A percentile compares a stretch with the other conserved stretches of the same genome.
These are phyloP conservation scores for Camellia lanceoleosa DNA, from an alignment of 148 eudicot species.

Conservation along the genomic window DNA sequence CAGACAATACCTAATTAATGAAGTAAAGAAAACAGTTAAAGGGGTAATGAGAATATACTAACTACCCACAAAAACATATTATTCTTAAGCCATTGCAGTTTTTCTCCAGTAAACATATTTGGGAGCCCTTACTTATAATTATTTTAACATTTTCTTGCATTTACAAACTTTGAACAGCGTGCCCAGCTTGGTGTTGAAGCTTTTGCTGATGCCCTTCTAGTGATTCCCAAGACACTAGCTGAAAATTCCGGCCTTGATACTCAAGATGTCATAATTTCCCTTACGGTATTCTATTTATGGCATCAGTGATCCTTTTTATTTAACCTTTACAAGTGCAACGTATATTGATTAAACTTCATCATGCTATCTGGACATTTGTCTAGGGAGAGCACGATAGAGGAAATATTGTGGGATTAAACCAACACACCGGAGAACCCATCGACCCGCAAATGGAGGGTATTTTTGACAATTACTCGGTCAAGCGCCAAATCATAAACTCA, in stretches of 20 bases:
- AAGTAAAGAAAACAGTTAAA: slow-evolving; percentile 88
- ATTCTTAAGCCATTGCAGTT: not conserved
- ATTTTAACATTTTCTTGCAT: slow-evolving; percentile 10
- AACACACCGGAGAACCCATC: slow-evolving; percentile 77
- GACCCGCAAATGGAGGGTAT: slow-evolving; percentile 99
- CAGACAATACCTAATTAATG: slow-evolving; percentile 78
- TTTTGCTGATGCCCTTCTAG: slow-evolving; percentile 91
- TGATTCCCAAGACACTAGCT: slow-evolving; percentile 91
- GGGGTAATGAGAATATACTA: slow-evolving; percentile 50
- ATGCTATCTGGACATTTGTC: slow-evolving; percentile 3
- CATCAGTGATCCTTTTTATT: not conserved
- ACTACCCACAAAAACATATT: not conserved
- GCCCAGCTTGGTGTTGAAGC: slow-evolving; percentile 96
- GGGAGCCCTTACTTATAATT: not conserved
- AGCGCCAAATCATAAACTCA: slow-evolving; percentile 86
- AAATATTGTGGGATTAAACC: slow-evolving; percentile 80
- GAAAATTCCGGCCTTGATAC: slow-evolving; percentile 96
- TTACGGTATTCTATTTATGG: slow-evolving; percentile 41
- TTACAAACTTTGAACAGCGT: slow-evolving; percentile 46
- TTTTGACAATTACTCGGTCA: slow-evolving; percentile 88
- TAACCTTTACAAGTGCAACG: not conserved
- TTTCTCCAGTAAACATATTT: not conserved
- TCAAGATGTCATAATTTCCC: slow-evolving; percentile 79
- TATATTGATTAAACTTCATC: not conserved
- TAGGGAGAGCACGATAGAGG: slow-evolving; percentile 97